phyloP scores from a whole-genome alignment of 108 stramenopile genomes.

The Skeletonema menzelii region DNA sequence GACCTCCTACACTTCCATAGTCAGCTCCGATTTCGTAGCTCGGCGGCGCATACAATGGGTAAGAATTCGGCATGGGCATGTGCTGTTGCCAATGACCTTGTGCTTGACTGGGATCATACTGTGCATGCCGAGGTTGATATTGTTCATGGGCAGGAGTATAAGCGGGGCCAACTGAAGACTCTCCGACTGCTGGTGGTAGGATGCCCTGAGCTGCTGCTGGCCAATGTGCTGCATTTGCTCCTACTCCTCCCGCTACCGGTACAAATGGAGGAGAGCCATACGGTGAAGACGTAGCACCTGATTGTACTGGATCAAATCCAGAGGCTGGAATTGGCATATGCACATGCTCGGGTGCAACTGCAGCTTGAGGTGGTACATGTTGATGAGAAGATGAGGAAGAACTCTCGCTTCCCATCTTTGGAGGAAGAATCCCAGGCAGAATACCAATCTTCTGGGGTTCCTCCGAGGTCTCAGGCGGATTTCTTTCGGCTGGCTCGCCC shows the following conservation, averaged over 20 bases:
- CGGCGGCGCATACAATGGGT: conserved; percentile 1
- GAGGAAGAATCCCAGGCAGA: not conserved
- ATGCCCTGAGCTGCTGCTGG: not conserved
- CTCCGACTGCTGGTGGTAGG: not conserved
- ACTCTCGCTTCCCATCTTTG: not conserved
- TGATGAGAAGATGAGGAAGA: not conserved
- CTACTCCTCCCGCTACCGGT: not conserved
- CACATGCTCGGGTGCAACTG: not conserved
- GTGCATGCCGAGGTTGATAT: not conserved
- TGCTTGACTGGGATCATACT: not conserved
- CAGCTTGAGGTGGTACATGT: not conserved
- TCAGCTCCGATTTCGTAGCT: conserved; percentile 1
- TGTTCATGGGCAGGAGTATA: not conserved
- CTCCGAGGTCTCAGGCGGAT: not conserved
- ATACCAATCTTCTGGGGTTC: not conserved
- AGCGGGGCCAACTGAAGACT: not conserved
- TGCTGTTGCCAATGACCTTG: not conserved
- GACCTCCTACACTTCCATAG: not conserved
- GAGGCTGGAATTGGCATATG: not conserved
- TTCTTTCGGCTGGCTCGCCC: not conserved
- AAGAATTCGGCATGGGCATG: not conserved
- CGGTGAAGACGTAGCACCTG: not conserved
- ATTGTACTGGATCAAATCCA: conserved; percentile 2
- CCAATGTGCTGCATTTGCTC: not conserved
- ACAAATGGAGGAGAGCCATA: not conserved